phyloP scores from a whole-genome alignment of 371 early-diverging fungal genomes.

The Mucor racemosus region DNA sequence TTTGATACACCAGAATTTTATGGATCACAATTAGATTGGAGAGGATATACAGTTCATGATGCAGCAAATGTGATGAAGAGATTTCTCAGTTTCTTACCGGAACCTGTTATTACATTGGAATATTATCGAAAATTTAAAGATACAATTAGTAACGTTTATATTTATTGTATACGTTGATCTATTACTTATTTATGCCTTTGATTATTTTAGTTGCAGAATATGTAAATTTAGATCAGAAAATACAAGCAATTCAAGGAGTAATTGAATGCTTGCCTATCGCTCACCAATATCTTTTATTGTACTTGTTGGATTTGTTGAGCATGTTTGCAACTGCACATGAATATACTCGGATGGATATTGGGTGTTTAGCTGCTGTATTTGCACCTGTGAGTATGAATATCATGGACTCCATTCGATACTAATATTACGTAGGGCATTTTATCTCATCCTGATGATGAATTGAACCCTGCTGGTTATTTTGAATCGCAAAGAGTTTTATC shows the following conservation, averaged over 20 bases:
- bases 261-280: slow-evolving; percentile 54
- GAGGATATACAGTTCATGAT: slow-evolving; percentile 64
- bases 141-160: slow-evolving; percentile 19
- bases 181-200: not conserved
- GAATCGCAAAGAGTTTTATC: slow-evolving; percentile 59
- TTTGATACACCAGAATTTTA: slow-evolving; percentile 63
- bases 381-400: slow-evolving; percentile 48
- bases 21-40: slow-evolving; percentile 60
- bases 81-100: slow-evolving; percentile 64
- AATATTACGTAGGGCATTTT: slow-evolving; percentile 42
- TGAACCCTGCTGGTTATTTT: slow-evolving; percentile 61
- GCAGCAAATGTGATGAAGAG: slow-evolving; percentile 68
- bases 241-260: slow-evolving; percentile 54
- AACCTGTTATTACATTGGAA: slow-evolving; percentile 61
- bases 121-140: slow-evolving; percentile 57
- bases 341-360: slow-evolving; percentile 61
- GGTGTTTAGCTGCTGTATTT: slow-evolving; percentile 63
- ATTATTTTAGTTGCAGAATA: not conserved
- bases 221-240: slow-evolving; percentile 25
- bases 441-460: slow-evolving; percentile 59
- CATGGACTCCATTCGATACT: not conserved
- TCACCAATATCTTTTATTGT: slow-evolving; percentile 61
- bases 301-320: slow-evolving; percentile 60
- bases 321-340: slow-evolving; percentile 54
- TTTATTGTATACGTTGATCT: not conserved